Base-by-base conservation (phyloP, 169 alveolate species). In the Hepatocystis sp. region DNA sequence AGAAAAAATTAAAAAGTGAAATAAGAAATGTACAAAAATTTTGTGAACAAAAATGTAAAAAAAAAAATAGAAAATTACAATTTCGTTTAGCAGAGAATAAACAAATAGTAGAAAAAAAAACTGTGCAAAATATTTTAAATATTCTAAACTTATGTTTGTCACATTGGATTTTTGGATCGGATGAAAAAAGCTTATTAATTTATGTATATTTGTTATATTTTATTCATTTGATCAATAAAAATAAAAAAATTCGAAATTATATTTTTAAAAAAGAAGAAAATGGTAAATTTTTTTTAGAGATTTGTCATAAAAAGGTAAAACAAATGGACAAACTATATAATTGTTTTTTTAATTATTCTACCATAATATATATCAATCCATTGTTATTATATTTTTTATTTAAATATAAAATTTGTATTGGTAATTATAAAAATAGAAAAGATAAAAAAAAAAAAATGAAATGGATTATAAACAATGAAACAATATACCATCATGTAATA, bases 371-470 rank as follows among this genome's bases (percentile, higher is more conserved):
- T 28, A 56, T 36, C 21, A 68, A 68, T 47, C 55, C 68, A 11
- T 56, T 68, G 52, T 13, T 68, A 4, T 63, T 68, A 27, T 68
- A 55, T 47, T 51, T 56, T 56, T 68, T 68, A 68, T 34, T 68
- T 56, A 68, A 68, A 56, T 63, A 68, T 47, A 44, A 55, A 8
- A 68, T 56, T 13, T 21, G 53, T 68, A 32, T 68, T 27, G 30
- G 19, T 7, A 19, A 68, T 63, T 21, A 68, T 23, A 68, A 36
- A 19, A 66, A 47, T 32, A 40, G 68, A 49, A 53, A 68, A 39
- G 40, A n/a, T n/a, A n/a, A 27, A 25, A 49, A 17, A 47, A 46
- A 58, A 51, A 11, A 30, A 28, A 28, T 49, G 25, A 36, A 49
- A 30, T 2, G 8, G 7, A 11, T 36, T 44, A 10, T 55, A 17